Evolutionary conservation across 805 yeast species (phyloP).

Genomic region (Danielia reshetovae): DNA sequence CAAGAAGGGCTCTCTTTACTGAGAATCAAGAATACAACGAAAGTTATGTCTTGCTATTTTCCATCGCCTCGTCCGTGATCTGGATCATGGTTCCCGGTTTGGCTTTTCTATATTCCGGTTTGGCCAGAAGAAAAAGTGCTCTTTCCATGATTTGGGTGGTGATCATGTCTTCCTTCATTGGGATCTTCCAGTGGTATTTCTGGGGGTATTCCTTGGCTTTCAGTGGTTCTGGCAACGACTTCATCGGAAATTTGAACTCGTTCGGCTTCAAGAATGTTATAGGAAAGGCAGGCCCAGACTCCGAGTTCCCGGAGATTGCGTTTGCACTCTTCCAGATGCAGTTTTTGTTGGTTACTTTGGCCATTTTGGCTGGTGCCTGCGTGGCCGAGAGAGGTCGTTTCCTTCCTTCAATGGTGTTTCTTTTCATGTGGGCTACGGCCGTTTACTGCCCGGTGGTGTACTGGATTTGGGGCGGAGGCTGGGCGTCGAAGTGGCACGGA

Average conservation of each 20-base stretch:
- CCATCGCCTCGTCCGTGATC: slow-evolving; percentile 66
- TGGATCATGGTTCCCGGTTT: slow-evolving; percentile 94
- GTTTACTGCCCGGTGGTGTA: slow-evolving; percentile 94
- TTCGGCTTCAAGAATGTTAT: slow-evolving; percentile 79
- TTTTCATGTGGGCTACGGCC: slow-evolving; percentile 84
- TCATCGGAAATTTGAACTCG: slow-evolving; percentile 79
- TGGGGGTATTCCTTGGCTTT: slow-evolving; percentile 97
- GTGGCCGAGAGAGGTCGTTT: slow-evolving; percentile 88
- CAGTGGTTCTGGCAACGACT: slow-evolving; percentile 73
- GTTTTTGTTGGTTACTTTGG: slow-evolving; percentile 87
- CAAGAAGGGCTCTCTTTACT: slow-evolving; percentile 31
- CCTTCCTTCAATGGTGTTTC: slow-evolving; percentile 75
- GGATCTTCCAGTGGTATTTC: slow-evolving; percentile 89
- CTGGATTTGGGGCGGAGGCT: slow-evolving; percentile 96
- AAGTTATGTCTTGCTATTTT: slow-evolving; percentile 34
- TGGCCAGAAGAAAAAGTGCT: slow-evolving; percentile 88
- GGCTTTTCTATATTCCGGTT: slow-evolving; percentile 87
- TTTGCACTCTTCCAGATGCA: slow-evolving; percentile 87
- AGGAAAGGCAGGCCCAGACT: slow-evolving; percentile 37
- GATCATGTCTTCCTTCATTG: slow-evolving; percentile 69
- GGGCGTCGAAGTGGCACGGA: slow-evolving; percentile 76
- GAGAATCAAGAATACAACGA: slow-evolving; percentile 26
- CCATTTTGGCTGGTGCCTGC: slow-evolving; percentile 86
- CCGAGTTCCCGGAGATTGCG: slow-evolving; percentile 73
- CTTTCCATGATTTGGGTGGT: slow-evolving; percentile 79